Conservation (phyloP, 208 protist genomes). For the Tritrichomonas foetus region DNA sequence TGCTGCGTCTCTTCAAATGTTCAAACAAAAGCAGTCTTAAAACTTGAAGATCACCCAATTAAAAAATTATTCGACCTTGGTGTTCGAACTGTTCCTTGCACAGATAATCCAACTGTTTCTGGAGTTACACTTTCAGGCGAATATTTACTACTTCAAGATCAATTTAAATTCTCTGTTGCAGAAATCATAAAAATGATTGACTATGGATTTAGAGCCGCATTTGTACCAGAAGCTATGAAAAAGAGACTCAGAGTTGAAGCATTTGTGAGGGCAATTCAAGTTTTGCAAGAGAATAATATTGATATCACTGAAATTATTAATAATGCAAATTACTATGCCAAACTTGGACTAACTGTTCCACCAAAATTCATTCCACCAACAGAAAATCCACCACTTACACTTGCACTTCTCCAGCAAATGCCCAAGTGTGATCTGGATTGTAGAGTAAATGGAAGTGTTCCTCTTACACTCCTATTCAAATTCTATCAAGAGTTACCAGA, state of each 20-base stretch:
- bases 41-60: slow-evolving; percentile 18
- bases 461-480: not conserved
- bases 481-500: not conserved
- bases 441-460: not conserved
- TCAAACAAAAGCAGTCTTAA: slow-evolving; percentile 30
- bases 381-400: not conserved
- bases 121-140: slow-evolving; percentile 1
- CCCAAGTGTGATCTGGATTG: not conserved
- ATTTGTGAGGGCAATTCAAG: not conserved
- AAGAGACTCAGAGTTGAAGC: not conserved
- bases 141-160: not conserved
- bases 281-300: not conserved
- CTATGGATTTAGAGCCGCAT: not conserved
- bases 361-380: not conserved
- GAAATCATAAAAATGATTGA: not conserved
- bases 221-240: not conserved
- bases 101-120: slow-evolving; percentile 34
- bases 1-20: slow-evolving; percentile 26
- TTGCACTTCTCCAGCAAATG: not conserved
- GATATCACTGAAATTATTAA: not conserved
- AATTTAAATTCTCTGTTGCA: not conserved
- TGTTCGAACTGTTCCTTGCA: not conserved
- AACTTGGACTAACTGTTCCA: not conserved
- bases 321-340: not conserved
- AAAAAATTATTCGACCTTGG: slow-evolving; percentile 23